A percentile compares a stretch with the other conserved stretches of the same genome.
phyloP scores from a whole-genome alignment of 805 yeast species.

The Ogataea zsoltii region DNA sequence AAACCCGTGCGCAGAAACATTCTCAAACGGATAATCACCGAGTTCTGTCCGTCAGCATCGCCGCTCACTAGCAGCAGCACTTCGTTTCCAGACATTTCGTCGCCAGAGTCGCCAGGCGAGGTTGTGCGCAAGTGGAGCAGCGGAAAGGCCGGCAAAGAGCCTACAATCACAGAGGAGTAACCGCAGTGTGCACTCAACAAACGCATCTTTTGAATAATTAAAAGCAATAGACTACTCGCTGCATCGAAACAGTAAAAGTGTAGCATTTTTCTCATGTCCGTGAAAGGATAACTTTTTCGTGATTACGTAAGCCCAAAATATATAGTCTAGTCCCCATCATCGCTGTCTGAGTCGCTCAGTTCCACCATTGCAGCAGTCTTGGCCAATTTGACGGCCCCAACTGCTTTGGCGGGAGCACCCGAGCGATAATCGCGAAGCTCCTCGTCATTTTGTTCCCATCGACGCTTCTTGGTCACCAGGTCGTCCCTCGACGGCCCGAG shows the following conservation, averaged over 20 bases:
- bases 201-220: too few species aligned
- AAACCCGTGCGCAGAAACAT: constrained; percentile 82
- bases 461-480: constrained; percentile 12
- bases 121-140: constrained; percentile 2
- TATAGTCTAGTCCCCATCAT: too few species aligned
- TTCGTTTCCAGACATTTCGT: background rate
- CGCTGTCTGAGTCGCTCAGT: constrained; percentile 8
- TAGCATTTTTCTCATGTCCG: too few species aligned
- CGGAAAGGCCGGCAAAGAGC: constrained; percentile 6
- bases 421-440: constrained; percentile 3
- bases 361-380: constrained; percentile 4
- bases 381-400: too few species aligned
- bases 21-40: constrained; percentile 55
- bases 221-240: background rate
- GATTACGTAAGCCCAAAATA: too few species aligned
- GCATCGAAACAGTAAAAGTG: too few species aligned
- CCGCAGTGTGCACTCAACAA: too few species aligned
- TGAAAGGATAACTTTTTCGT: too few species aligned
- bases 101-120: background rate
- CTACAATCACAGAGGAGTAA: constrained; percentile 19
- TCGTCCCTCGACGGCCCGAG: constrained; percentile 23
- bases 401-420: background rate
- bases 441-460: constrained; percentile 14
- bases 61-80: background rate
- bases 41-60: constrained; percentile 37